Base-by-base conservation (phyloP, 1,139 yeast species). In the Debaryomyces nepalensis region DNA sequence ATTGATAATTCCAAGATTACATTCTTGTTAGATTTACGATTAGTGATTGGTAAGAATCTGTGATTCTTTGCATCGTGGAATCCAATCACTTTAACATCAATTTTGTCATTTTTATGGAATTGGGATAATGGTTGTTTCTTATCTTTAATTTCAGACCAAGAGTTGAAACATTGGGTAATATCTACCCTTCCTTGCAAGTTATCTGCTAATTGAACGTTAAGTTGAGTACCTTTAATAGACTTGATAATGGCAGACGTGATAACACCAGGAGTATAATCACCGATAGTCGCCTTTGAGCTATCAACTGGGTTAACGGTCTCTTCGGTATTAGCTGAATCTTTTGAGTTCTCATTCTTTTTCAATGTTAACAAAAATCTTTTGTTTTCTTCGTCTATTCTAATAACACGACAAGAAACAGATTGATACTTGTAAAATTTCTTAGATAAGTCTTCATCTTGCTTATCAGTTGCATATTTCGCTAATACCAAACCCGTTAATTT, bases 171-270 rank as follows among this genome's bases (percentile, higher is more conserved):
- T 61, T 87, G 87, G 7, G 93, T 79, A 15, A 84, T 74, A 56
- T 88, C 96, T 43, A 91, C 68, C 59, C 95, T 79, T 33, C 96
- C 97, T 55, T 81, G 87, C 49, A 84, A 72, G 57, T 86, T 84
- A 46, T 86, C 95, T 37, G 95, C 91, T 42, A 90, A 69, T 45
- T 77, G 79, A 31, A 91, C 84, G 55, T 84, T 83, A 53, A 91
- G 70, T 64, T 88, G 95, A 8, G 90, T 82, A 39, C 79, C 82
- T 57, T 86, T 87, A 37, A 87, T 76, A 2, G 84, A 71, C 42
- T 76, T 80, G 44, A 91, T 67, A 18, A 64, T 58, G 27, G 85
- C 95, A 50, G 77, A 73, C 12, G 93, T 82, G 20, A 73, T 46
- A 32, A 67, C 74, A 31, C 96, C 96, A 14, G 83, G 75, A 7